Base-by-base conservation (phyloP, 2,329 filamentous ascomycete genomes). In the Cercospora berteroae region DNA sequence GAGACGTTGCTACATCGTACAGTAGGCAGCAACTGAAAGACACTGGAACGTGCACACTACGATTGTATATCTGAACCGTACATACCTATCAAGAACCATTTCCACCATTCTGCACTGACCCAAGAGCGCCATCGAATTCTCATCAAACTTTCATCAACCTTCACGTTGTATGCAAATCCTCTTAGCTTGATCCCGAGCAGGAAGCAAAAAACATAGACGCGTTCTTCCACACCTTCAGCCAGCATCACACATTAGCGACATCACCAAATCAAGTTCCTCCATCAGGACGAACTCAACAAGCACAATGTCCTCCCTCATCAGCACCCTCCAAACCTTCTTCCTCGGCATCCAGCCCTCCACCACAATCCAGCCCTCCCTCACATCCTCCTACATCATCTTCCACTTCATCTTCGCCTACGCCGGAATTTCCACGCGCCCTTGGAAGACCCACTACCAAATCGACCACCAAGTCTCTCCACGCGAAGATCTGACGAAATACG, bases 391-490 rank as follows among this genome's bases (percentile, higher is more conserved):
- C 67, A 69, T 82, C 4, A 75, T 76, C 70, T 79, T 75, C 72
- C 78, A 81, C 69, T 81, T 81, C 77, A 20, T 82, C 66, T 82
- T 78, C 73, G 80, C 82, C 9, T 84, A 84, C 75, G 77, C 76
- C 13, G 18, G 82, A 9, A 76, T 83, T 29, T 80, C 81, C 39
- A 78, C 81, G 1, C 81, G 82, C n/a, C 75, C 76, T 6, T 74
- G 80, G 18, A 84, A 84, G 67, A 73, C 79, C 66, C 73, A 71
- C 64, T 79, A 80, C 73, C 78, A 80, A 27, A 73, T 84, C 68
- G 83, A 85, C 74, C 82, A 85, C 74, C 81, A 85, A 56, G 77
- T 74, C 23, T 80, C 78, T 44, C 83, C 83, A 0, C 79, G 83
- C 23, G 77, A 83, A 66, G 83, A 85, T 70, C 74, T 85, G 3